Base-by-base conservation (phyloP, 106 monocot genomes). In the Hemerocallis citrina region DNA sequence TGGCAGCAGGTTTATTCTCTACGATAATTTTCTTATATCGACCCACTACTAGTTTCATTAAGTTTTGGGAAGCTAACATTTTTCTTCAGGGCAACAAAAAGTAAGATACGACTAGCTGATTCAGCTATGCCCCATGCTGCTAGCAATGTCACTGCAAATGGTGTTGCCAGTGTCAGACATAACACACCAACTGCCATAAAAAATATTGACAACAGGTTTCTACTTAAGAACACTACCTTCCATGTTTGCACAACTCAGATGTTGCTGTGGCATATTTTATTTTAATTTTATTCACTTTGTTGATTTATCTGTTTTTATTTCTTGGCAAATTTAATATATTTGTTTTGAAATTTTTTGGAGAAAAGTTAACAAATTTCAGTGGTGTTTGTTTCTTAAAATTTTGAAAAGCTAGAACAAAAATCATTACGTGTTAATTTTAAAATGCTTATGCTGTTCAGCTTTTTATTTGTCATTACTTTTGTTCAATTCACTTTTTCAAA, bases 81-180 rank as follows among this genome's bases (percentile, higher is more conserved):
- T 63, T 17, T 76, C 12, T 58, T n/a, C n/a, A 85, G 89, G 79
- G 69, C 61, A 74, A 64, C 56, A 57, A 76, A 49, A 71, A 65
- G 1, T 15, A 77, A 36, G 62, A 21, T 54, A n/a, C 49, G 22
- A n/a, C 62, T 11, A 43, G 61, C 64, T 52, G 67, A 68, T 45
- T 59, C 64, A 22, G 32, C 10, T 52, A 64, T 20, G 8, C 35
- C 47, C 0, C 44, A 13, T 62, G 42, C 56, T 62, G 55, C 48
- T 28, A 41, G 23, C 22, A 62, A 22, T 67, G 52, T 44, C 9
- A 25, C 39, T 33, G 56, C 30, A 27, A 52, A 31, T 35, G 63
- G 31, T 61, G 17, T 56, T 35, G 38, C 52, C 22, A 63, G 38
- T 60, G 67, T 39, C 7, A 37, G 40, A 60, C 69, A 82, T 42